Conservation (phyloP, 2,329 filamentous ascomycete genomes). For the Sarocladiaceae sp. region DNA sequence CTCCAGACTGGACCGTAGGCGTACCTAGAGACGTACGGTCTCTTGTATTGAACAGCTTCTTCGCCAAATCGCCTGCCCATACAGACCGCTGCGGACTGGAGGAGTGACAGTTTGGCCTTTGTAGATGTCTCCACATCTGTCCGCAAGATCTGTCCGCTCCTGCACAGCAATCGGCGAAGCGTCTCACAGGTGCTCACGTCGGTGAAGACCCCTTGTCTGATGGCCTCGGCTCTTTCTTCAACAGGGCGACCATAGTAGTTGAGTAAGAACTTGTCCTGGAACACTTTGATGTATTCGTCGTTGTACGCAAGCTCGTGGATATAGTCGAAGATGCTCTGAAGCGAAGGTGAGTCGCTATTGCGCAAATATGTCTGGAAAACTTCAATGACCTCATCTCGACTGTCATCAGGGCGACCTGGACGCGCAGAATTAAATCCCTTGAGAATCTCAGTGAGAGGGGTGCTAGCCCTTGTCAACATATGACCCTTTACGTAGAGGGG, state of each 20-base stretch:
- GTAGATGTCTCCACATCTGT: slow-evolving; percentile 15
- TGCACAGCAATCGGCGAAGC: slow-evolving; percentile 9
- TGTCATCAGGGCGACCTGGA: background rate
- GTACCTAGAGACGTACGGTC: background rate
- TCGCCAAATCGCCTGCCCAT: slow-evolving; percentile 16
- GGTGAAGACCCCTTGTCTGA: slow-evolving; percentile 16
- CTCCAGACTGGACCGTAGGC: slow-evolving; percentile 6
- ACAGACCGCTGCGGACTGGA: slow-evolving; percentile 19
- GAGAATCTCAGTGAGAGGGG: background rate
- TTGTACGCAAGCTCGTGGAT: background rate
- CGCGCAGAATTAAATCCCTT: background rate
- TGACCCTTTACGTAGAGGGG: too few relatives aligned
- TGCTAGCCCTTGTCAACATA: background rate
- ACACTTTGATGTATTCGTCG: slow-evolving; percentile 11
- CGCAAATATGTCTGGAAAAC: slow-evolving; percentile 18
- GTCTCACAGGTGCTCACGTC: background rate
- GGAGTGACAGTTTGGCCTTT: slow-evolving; percentile 13
- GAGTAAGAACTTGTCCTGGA: slow-evolving; percentile 15
- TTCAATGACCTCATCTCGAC: background rate
- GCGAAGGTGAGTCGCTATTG: slow-evolving; percentile 12
- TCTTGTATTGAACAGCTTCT: slow-evolving; percentile 8
- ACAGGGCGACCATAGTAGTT: slow-evolving; percentile 12
- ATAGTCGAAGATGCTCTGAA: slow-evolving; percentile 16
- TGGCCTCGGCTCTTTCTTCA: slow-evolving; percentile 16
- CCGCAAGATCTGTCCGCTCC: background rate